phyloP scores from a whole-genome alignment of 495 filamentous ascomycete genomes.

The Penicillium coprophilum region DNA sequence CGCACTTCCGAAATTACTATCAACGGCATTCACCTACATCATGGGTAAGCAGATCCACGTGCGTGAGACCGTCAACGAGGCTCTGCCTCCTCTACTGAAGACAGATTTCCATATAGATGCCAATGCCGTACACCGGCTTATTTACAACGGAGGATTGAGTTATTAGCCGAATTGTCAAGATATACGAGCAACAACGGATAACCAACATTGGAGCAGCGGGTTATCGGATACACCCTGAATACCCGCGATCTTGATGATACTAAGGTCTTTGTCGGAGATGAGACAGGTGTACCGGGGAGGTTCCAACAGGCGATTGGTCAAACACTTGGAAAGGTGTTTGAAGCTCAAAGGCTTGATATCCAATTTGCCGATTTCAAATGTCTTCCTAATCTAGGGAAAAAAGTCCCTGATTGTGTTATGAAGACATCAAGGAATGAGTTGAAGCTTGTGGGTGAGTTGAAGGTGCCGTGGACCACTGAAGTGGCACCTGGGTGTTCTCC shows the following conservation, averaged over 20 bases:
- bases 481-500: slow-evolving; percentile 5
- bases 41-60: slow-evolving; percentile 1
- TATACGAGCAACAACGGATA: background rate
- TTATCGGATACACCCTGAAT: background rate
- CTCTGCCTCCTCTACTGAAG: background rate
- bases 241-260: background rate
- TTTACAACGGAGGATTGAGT: background rate
- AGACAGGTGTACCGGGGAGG: slow-evolving; percentile 6
- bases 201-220: background rate
- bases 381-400: background rate
- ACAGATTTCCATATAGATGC: background rate
- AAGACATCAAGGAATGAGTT: background rate
- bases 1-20: background rate
- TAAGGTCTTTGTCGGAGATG: slow-evolving; percentile 5
- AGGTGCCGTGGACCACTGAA: slow-evolving; percentile 4
- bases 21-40: slow-evolving; percentile 1
- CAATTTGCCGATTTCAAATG: slow-evolving; percentile 3
- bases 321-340: background rate
- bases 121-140: background rate
- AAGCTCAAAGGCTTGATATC: slow-evolving; percentile 2
- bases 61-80: background rate
- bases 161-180: background rate
- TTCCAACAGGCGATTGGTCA: slow-evolving; percentile 5
- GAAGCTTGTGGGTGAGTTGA: background rate
- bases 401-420: background rate